phyloP scores from a whole-genome alignment of 331 rosid genomes.

The Spiraea crenata region DNA sequence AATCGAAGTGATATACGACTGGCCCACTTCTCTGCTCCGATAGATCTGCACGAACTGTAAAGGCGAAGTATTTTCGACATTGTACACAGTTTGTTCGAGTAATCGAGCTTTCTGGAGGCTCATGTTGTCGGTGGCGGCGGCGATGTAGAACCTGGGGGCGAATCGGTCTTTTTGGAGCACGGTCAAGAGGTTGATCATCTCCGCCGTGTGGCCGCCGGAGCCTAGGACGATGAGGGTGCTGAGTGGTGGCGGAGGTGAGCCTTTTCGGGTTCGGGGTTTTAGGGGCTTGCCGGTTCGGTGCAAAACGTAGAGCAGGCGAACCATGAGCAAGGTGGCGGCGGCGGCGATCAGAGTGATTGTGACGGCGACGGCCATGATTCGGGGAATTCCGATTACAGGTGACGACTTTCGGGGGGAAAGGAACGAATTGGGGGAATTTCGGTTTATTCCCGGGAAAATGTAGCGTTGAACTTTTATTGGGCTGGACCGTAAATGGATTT shows the following conservation, averaged over 20 bases:
- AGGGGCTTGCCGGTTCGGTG: constrained; percentile 44
- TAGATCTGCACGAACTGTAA: constrained; percentile 77
- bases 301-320: constrained; percentile 61
- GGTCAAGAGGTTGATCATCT: constrained; percentile 81
- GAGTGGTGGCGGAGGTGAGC: constrained; percentile 42
- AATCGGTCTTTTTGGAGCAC: constrained; percentile 65
- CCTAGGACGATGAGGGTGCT: constrained; percentile 80
- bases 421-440: background rate
- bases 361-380: constrained; percentile 33
- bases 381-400: background rate
- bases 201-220: constrained; percentile 97
- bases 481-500: too few relatives aligned
- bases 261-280: constrained; percentile 34
- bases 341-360: constrained; percentile 30
- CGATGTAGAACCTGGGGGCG: constrained; percentile 69
- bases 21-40: constrained; percentile 97
- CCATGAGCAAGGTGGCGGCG: constrained; percentile 38
- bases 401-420: background rate
- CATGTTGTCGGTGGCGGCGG: constrained; percentile 90
- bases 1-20: constrained; percentile 83
- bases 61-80: constrained; percentile 23
- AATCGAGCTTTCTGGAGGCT: constrained; percentile 80
- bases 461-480: background rate
- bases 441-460: background rate
- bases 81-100: constrained; percentile 63